Conservation (phyloP, 2,329 filamentous ascomycete species). For the Chaetomiaceae sp. region DNA sequence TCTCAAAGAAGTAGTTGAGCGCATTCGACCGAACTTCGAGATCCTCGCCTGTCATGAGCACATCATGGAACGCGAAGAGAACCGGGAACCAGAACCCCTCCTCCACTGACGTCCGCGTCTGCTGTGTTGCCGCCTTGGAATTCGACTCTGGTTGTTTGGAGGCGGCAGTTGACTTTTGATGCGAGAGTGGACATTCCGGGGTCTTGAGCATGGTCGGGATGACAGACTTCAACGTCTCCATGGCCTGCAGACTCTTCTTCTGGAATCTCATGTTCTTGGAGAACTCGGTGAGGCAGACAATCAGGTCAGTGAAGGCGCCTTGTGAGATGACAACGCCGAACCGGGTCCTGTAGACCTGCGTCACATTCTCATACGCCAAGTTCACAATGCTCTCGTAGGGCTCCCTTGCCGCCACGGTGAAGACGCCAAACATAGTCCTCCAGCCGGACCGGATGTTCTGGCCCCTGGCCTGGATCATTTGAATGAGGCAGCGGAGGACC, state of each 20-base stretch:
- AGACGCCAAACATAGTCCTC: conserved; percentile 99
- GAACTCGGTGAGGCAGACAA: conserved; percentile 95
- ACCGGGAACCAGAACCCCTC: conserved; percentile 99
- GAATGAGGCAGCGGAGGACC: conserved; percentile 89
- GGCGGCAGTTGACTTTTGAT: conserved; percentile 39
- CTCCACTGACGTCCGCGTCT: conserved; percentile 79
- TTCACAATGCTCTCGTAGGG: conserved; percentile 94
- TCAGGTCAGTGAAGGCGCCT: conserved; percentile 90
- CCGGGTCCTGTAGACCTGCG: conserved; percentile 87
- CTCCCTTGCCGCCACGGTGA: conserved; percentile 89
- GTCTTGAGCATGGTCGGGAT: conserved; percentile 93
- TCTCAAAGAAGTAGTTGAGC: conserved; percentile 94
- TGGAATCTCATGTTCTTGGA: conserved; percentile 98
- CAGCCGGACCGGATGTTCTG: conserved; percentile 97
- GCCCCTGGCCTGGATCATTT: conserved; percentile 97
- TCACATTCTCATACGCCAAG: conserved; percentile 93
- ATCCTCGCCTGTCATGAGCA: conserved; percentile 98
- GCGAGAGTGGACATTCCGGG: conserved; percentile 86
- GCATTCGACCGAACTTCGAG: conserved; percentile 88
- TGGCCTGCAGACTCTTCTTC: conserved; percentile 94
- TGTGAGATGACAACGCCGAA: conserved; percentile 96
- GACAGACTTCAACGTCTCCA: conserved; percentile 89
- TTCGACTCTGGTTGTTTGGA: conserved; percentile 33
- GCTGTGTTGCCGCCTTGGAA: conserved; percentile 44
- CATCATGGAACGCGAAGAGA: conserved; percentile 96